A percentile compares a stretch with the other conserved stretches of the same genome.
phyloP scores from a whole-genome alignment of 768 basidiomycete genomes.

The Tricholoma sp. region DNA sequence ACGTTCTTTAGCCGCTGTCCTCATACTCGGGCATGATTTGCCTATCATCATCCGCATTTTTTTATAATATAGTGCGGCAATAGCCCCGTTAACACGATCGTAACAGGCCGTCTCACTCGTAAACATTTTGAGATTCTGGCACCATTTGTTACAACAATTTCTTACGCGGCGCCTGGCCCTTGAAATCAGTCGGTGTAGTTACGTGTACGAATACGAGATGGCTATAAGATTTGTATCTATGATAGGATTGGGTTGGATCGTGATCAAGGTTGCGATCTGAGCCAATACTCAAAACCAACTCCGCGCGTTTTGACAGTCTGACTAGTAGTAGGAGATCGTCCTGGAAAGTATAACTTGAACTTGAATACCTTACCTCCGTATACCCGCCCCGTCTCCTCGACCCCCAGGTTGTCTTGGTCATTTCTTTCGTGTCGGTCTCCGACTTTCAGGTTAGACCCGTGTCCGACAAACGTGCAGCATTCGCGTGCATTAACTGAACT shows the following conservation, averaged over 20 bases:
- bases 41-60: background rate
- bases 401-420: background rate
- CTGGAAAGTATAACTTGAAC: background rate
- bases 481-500: background rate
- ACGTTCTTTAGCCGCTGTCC: background rate
- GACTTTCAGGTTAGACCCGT: background rate
- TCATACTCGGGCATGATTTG: background rate
- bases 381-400: background rate
- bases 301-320: background rate
- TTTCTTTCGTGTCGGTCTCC: too few species aligned
- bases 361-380: background rate
- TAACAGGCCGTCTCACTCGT: background rate
- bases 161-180: background rate
- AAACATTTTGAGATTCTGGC: background rate
- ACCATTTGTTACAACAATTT: background rate
- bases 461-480: background rate
- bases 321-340: too few species aligned
- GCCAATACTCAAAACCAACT: background rate
- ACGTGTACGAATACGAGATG: too few species aligned
- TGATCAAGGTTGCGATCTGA: background rate
- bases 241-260: background rate
- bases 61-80: background rate
- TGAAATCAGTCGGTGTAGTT: too few species aligned
- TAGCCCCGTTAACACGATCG: background rate
- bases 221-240: background rate